Evolutionary conservation across 75 land plant genomes (phyloP), one percentile per base, ranked within the genome.

Genomic region (Ceratopteris richardii): DNA sequence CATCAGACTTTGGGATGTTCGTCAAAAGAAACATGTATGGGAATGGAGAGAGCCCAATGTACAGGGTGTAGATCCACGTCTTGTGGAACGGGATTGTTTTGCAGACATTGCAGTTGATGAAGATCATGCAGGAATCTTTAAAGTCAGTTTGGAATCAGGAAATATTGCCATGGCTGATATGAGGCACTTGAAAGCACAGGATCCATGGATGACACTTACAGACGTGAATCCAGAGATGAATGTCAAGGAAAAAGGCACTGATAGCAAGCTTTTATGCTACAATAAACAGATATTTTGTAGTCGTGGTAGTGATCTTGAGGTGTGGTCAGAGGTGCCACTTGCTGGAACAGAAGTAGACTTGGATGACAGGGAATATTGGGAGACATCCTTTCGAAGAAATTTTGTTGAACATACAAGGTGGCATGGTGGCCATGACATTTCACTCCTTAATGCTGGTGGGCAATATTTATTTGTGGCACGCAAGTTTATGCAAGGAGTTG

Each of bases 41-140:
- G 94, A 92, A 54, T 80, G 84, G 75, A 74, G 54, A 47, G 97
- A 92, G 62, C 97, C 97, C 0, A 63, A 70, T 37, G 68, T 64
- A 30, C 67, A 51, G 21, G 19, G 82, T 77, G 1, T 74, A 73
- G 36, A 70, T 72, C 2, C 58, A 59, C 29, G 80, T 66, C 59
- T 58, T 58, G 41, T 58, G 80, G 66, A 82, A 58, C 70, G 85
- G 78, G 97, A 92, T 37, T 28, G 80, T 29, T 80, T 88, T 54
- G 75, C 89, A 16, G 97, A 85, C 50, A 79, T 76, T 65, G 76
- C 69, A 25, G 89, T 63, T 0, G 76, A 74, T 44, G 66, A 70
- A 29, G 84, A 82, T 12, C 75, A 64, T 51, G 44, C 29, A 29
- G 60, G 33, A 0, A 30, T 92, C 43, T 82, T 82, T 52, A 92